phyloP scores from a whole-genome alignment of 164 flowering plant genomes.

The Annona squamosa region DNA sequence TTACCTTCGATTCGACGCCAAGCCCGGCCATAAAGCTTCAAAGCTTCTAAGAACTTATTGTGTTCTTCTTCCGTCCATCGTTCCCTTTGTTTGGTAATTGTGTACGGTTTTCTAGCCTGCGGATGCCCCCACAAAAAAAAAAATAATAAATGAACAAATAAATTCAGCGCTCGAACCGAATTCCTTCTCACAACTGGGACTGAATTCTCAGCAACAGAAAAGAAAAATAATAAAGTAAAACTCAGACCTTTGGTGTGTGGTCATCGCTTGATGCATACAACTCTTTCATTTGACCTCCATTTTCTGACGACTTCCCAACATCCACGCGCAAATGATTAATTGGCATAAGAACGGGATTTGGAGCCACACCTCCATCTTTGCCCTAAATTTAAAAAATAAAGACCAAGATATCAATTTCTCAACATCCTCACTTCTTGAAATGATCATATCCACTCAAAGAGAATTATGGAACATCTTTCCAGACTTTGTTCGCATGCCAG shows the following conservation, averaged over 20 bases:
- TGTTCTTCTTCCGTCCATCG: constrained; percentile 68
- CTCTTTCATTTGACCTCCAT: constrained; percentile 19
- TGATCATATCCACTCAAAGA: background rate
- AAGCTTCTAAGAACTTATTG: constrained; percentile 54
- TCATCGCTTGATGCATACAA: constrained; percentile 25
- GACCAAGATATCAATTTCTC: background rate
- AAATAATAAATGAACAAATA: background rate
- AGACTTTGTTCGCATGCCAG: background rate
- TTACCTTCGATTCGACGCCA: constrained; percentile 64
- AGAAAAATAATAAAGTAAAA: background rate
- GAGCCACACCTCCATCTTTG: constrained; percentile 10
- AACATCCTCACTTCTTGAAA: background rate
- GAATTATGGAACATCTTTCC: background rate
- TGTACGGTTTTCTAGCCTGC: constrained; percentile 57
- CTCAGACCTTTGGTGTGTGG: constrained; percentile 37
- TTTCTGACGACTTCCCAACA: constrained; percentile 7
- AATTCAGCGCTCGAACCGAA: background rate
- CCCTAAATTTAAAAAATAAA: constrained; percentile 11
- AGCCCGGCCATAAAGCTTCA: constrained; percentile 54
- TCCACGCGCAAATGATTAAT: constrained; percentile 13
- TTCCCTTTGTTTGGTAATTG: constrained; percentile 59
- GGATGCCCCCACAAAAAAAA: background rate
- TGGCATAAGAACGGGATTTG: constrained; percentile 6
- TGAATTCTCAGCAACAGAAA: background rate
- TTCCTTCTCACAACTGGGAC: background rate